Evolutionary conservation across 176 grass and related monocot species (phyloP).

Genomic region (Eleusine coracana): DNA sequence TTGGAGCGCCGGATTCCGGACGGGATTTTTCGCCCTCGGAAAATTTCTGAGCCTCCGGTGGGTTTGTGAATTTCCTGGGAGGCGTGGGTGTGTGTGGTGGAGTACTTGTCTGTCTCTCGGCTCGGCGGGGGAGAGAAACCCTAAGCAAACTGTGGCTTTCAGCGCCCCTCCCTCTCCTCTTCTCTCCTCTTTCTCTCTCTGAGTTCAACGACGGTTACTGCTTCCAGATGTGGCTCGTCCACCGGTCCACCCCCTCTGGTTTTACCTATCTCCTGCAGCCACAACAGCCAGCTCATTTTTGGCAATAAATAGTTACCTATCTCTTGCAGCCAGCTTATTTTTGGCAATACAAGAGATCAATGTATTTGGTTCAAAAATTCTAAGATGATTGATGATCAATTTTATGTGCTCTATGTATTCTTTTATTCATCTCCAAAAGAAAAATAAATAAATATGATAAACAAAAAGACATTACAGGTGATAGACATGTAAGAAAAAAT

Average conservation of each 20-base stretch:
- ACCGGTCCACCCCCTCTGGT: background rate
- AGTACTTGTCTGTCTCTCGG: constrained; percentile 27
- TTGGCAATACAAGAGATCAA: too few relatives aligned
- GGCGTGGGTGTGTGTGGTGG: constrained; percentile 44
- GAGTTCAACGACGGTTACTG: constrained; percentile 25
- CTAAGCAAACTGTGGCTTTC: constrained; percentile 50
- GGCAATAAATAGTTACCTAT: background rate
- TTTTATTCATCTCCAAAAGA: too few relatives aligned
- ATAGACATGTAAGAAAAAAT: too few relatives aligned
- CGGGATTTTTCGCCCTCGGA: constrained; percentile 38
- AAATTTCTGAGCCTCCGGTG: constrained; percentile 45
- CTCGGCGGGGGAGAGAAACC: constrained; percentile 45
- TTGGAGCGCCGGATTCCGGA: constrained; percentile 42
- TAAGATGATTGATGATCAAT: too few relatives aligned
- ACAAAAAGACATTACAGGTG: too few relatives aligned
- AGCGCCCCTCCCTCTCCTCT: background rate
- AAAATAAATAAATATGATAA: too few relatives aligned
- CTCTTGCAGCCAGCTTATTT: too few relatives aligned
- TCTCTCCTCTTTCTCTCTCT: background rate
- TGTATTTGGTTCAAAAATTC: background rate
- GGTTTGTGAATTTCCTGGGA: constrained; percentile 43
- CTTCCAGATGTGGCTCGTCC: constrained; percentile 10
- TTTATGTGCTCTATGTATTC: too few relatives aligned
- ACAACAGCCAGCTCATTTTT: background rate
- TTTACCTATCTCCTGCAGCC: background rate